Evolutionary conservation across 164 flowering plant genomes (phyloP), one percentile per base, ranked within the genome.

Genomic region (Stephania cephalantha): DNA sequence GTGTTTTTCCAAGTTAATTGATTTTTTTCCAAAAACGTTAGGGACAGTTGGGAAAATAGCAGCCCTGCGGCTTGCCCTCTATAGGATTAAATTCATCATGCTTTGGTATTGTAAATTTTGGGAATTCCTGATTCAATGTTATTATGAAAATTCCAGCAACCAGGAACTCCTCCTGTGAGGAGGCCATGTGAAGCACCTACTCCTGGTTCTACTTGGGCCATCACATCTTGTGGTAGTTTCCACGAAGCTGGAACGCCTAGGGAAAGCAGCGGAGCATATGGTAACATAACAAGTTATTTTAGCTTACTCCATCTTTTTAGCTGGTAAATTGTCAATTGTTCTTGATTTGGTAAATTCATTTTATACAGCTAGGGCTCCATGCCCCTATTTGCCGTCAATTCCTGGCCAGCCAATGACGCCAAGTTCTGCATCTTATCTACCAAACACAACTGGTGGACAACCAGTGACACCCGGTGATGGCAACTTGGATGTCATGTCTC

Each of bases 331-430:
- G n/a, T 61, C 20, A 3, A 12, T 50, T 12, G 42, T 35, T 15
- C 63, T 71, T 25, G 44, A 20, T 71, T 35, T 25, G 61, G 8
- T 46, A 11, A 46, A 46, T 46, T 12, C 65, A 48, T 73, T 9
- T 61, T 6, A 69, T 85, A 81, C 86, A 92, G 98, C 87, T 69
- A 94, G 87, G 89, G 99, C 97, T 63, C 97, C 97, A 22, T 94
- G 98, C 78, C 98, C 98, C 10, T 94, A 94, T 79, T 77, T 91
- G 89, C 98, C 99, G 52, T 92, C 97, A 68, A 94, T 98, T 50
- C 99, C 99, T 46, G 99, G 93, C 29, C 99, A 90, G 79, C 95
- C 98, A 4, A 90, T 92, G 98, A 96, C 99, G 70, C 99, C 99
- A 67, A 87, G 88, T 78, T 89, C 98, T 5, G 87, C 90, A 48